Evolutionary conservation across 2,329 filamentous ascomycete genomes (phyloP), one percentile per base, ranked within the genome.

Genomic region (Emericellopsis cladophorae): DNA sequence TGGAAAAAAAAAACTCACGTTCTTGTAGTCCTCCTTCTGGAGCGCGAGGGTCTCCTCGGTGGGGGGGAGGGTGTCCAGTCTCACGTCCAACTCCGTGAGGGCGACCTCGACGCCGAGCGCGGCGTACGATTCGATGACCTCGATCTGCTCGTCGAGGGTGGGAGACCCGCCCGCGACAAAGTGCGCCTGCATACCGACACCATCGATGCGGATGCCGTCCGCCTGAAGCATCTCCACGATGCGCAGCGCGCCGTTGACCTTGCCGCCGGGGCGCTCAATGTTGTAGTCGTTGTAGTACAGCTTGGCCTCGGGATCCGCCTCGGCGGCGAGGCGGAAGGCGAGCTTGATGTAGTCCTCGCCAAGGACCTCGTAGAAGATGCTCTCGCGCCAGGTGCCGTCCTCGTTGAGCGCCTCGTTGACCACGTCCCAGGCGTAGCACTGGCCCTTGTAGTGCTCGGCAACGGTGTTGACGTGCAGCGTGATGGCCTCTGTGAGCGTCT

Each of bases 381-480:
- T 59, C 43, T 64, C 50, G 42, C 69, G 61, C 48, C 61, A 68
- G 1, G 61, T 65, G 16, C 70, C 70, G 51, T 72, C 66, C 43
- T 76, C 72, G 41, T 74, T 66, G 42, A 76, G 63, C 9, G 67
- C 68, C 74, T 82, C 77, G 54, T 82, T 82, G 21, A 80, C 67
- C 0, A 82, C 77, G 42, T 82, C 77, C 76, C 76, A 82, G 23
- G 69, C 66, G 53, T 74, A 74, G 56, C 77, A 79, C 48, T 73
- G 64, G 42, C 73, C 70, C 54, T 70, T 70, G 61, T 72, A 80
- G 56, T 79, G 67, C 12, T 58, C 62, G 7, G 73, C 70, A 39
- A 72, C 74, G 46, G 72, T 66, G 44, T 68, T 67, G 47, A 84
- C 74, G 56, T 83, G 79, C 40, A 70, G 70, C 54, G 52, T 46